These are phyloP conservation scores for Heterobasidion occidentale DNA, from an alignment of 1,284 basidiomycete species.

Conservation along the genomic window DNA sequence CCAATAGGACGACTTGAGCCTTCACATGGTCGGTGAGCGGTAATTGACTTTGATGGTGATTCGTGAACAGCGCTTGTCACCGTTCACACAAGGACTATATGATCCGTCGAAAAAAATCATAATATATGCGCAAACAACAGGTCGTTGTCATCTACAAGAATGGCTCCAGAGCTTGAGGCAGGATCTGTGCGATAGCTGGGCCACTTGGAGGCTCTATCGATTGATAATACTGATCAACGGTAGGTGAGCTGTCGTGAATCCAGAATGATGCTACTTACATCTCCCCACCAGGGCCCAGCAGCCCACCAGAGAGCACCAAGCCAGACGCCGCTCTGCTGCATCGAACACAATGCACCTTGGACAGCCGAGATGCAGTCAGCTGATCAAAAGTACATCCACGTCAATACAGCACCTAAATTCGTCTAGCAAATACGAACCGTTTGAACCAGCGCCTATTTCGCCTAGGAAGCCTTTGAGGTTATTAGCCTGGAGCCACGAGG, in stretches of 20 bases:
- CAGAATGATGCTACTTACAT: conserved; percentile 27
- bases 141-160: conserved; percentile 33
- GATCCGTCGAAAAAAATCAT: no score
- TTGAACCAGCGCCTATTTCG: conserved; percentile 54
- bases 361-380: conserved; percentile 42
- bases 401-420: not conserved
- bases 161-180: conserved; percentile 49
- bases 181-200: conserved; percentile 38
- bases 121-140: no score
- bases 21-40: no score
- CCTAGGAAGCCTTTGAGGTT: conserved; percentile 59
- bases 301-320: conserved; percentile 52
- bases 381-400: not conserved
- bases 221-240: conserved; percentile 41
- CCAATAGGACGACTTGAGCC: no score
- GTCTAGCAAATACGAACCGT: conserved; percentile 22
- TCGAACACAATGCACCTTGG: conserved; percentile 45
- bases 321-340: conserved; percentile 56
- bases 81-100: no score
- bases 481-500: conserved; percentile 49
- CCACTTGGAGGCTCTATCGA: conserved; percentile 58
- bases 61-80: no score
- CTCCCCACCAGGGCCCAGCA: conserved; percentile 56
- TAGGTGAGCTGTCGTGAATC: not conserved
- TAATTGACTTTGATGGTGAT: no score